Percentiles rank a stretch among this genome's conserved stretches.
These are phyloP conservation scores for Rutstroemia sydowiana DNA, from an alignment of 2,329 filamentous ascomycete species.

Conservation along the genomic window DNA sequence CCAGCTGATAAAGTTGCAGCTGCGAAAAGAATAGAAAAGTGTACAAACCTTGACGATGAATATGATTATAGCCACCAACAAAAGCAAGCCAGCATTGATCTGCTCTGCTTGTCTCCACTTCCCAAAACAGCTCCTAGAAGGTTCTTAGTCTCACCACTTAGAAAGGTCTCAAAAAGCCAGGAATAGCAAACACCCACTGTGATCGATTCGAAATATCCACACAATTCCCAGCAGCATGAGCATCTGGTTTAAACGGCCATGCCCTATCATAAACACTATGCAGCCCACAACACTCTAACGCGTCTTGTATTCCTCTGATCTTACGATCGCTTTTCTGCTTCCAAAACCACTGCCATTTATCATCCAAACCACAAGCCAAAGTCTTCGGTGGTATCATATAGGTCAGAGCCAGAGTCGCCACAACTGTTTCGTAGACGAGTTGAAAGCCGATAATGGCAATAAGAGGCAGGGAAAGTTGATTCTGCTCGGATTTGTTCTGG, in stretches of 20 bases:
- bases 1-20: too few relatives aligned
- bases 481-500: constrained; percentile 18
- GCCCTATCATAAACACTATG: constrained; percentile 49
- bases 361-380: constrained; percentile 46
- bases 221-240: constrained; percentile 7
- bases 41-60: constrained; percentile 49
- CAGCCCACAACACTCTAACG: constrained; percentile 60
- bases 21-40: too few relatives aligned
- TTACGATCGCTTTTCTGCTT: constrained; percentile 39
- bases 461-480: constrained; percentile 23
- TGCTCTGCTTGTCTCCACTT: constrained; percentile 51
- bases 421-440: constrained; percentile 28
- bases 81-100: constrained; percentile 44
- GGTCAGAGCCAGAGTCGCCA: constrained; percentile 27
- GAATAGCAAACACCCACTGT: neutral
- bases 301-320: constrained; percentile 57
- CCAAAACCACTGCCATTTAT: constrained; percentile 49
- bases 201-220: constrained; percentile 8
- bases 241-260: constrained; percentile 48
- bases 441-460: constrained; percentile 27
- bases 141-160: neutral
- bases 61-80: constrained; percentile 46
- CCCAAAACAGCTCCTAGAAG: constrained; percentile 38
- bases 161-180: neutral
- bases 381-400: constrained; percentile 24